Conservation (phyloP, 176 grass and related monocot species). For the Zizania latifolia region DNA sequence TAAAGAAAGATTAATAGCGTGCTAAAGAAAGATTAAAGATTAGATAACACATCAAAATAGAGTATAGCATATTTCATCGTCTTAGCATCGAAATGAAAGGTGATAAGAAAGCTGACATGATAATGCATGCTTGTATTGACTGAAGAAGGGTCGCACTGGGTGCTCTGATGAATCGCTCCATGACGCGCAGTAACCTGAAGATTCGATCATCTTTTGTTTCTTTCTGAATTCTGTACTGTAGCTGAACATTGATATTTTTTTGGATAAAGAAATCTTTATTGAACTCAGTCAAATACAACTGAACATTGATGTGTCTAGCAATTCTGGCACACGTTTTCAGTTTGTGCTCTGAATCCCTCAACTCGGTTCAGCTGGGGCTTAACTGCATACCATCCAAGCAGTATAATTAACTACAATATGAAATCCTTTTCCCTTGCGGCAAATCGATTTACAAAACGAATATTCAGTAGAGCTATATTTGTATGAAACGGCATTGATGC, state of each 20-base stretch:
- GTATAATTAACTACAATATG: background rate
- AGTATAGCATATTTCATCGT: background rate
- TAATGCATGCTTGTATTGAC: background rate
- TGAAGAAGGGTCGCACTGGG: background rate
- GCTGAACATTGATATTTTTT: too few species aligned
- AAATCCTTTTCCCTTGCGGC: background rate
- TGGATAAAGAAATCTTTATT: too few species aligned
- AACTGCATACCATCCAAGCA: background rate
- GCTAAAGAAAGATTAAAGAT: background rate
- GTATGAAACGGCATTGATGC: background rate
- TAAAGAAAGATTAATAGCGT: background rate
- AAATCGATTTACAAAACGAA: background rate
- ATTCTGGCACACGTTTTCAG: background rate
- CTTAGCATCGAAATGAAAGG: background rate
- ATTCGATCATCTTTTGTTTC: background rate
- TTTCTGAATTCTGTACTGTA: background rate
- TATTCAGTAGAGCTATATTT: background rate
- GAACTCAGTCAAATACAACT: too few species aligned
- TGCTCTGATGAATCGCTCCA: background rate
- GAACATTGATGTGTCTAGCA: too few species aligned
- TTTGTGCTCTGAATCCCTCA: background rate
- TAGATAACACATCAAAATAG: conserved; percentile 17
- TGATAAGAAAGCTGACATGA: background rate
- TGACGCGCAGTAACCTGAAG: background rate
- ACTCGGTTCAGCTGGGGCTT: background rate